Base-by-base conservation (phyloP, 805 yeast genomes). In the Cyberlindnera meyerae region DNA sequence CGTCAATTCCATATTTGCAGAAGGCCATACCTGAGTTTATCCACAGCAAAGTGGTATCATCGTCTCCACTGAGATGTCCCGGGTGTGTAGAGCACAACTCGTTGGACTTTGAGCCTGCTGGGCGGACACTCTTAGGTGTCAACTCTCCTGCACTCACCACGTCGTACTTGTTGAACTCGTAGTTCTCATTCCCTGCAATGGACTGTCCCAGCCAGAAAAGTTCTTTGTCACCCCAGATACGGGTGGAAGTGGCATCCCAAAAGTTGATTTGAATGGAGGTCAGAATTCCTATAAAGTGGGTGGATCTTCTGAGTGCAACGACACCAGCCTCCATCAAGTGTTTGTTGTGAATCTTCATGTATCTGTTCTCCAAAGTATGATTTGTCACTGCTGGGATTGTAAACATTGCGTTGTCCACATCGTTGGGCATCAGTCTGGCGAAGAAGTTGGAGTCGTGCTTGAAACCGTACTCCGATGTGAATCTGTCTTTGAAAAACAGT, bases 221-320 rank as follows among this genome's bases (percentile, higher is more conserved):
- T 52, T 83, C 93, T 49, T 83, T 83, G 45, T 83, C 94, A 30
- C 94, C 94, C 70, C 83, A 82, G n/a, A 81, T 63, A n/a, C 76
- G 66, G 1, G 73, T 65, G 8, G 61, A 50, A 21, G 70, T 61
- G 11, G 68, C 54, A 33, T 53, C 48, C 57, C 66, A 66, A 31
- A 66, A 55, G 40, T 65, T 68, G 42, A 68, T 35, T 30, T 50
- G 57, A 14, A 52, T 31, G 2, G 52, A 34, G 2, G 49, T 41
- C 13, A 52, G 34, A 14, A 47, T 40, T 8, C 55, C 53, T 9
- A 42, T 39, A 40, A 52, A 52, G 31, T 52, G 57, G 1, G 44
- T 47, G 3, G 52, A 47, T 22, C 54, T 44, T 29, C 31, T 61
- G 48, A 49, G 37, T 6, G 41, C 51, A 21, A 51, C 65, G 29